A percentile compares a stretch with the other conserved stretches of the same genome.
phyloP scores from a whole-genome alignment of 306 rosid genomes.

The Prunus kanzakura region DNA sequence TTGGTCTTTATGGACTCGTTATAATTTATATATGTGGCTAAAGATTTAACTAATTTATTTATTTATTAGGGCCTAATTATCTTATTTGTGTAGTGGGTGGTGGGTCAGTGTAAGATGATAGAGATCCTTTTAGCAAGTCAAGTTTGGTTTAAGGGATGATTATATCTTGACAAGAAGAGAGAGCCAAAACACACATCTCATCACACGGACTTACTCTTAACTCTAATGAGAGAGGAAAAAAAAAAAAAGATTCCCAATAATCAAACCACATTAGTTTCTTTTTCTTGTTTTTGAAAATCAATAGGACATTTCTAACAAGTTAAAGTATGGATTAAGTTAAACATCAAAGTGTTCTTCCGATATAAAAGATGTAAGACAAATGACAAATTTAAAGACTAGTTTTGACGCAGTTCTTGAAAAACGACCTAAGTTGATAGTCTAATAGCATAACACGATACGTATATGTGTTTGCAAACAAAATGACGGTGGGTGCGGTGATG shows the following conservation, averaged over 20 bases:
- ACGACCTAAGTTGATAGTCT: too few species aligned
- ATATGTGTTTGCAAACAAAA: background rate
- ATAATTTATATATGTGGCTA: background rate
- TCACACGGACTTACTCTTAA: background rate
- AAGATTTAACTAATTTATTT: background rate
- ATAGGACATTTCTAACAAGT: too few species aligned
- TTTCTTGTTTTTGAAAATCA: too few species aligned
- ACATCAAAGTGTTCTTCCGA: too few species aligned
- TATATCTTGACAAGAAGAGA: background rate
- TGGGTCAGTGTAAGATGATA: slow-evolving; percentile 6
- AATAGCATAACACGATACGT: too few species aligned
- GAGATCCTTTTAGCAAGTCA: background rate
- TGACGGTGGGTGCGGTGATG: background rate
- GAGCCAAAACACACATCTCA: background rate
- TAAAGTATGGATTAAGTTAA: too few species aligned
- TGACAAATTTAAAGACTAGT: too few species aligned
- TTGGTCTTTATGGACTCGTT: background rate
- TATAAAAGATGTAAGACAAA: too few species aligned
- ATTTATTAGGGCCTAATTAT: background rate
- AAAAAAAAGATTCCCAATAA: too few species aligned
- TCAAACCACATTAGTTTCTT: too few species aligned
- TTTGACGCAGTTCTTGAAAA: too few species aligned
- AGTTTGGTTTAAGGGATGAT: background rate
- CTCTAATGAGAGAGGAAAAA: background rate
- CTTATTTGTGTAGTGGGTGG: slow-evolving; percentile 19